Conservation (phyloP, 192 early-diverging fungal species). For the Umbelopsis ramanniana region DNA sequence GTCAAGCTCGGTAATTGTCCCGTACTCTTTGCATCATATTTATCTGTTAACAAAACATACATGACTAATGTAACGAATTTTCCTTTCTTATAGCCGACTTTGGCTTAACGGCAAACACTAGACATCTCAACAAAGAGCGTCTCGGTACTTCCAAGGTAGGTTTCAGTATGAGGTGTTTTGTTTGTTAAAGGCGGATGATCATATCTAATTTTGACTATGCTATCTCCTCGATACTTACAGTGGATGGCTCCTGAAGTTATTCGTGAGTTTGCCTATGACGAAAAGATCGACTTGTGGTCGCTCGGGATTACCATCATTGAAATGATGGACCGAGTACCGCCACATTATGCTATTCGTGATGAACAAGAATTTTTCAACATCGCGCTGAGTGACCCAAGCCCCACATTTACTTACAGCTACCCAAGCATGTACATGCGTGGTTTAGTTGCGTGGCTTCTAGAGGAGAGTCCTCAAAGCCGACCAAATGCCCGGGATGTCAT, state of each 20-base stretch:
- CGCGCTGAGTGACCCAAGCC: slow-evolving; percentile 33
- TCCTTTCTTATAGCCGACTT: slow-evolving; percentile 35
- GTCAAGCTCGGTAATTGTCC: slow-evolving; percentile 44
- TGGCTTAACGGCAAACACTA: slow-evolving; percentile 35
- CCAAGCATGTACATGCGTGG: slow-evolving; percentile 37
- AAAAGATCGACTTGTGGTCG: slow-evolving; percentile 45
- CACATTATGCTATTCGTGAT: slow-evolving; percentile 36
- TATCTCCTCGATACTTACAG: slow-evolving; percentile 2
- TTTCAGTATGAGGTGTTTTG: neutral
- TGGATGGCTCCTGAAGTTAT: slow-evolving; percentile 52
- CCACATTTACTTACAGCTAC: slow-evolving; percentile 41
- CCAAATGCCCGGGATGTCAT: slow-evolving; percentile 39
- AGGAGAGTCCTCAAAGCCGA: slow-evolving; percentile 28
- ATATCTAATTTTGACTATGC: slow-evolving; percentile 9
- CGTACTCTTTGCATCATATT: slow-evolving; percentile 4
- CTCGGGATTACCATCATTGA: slow-evolving; percentile 48
- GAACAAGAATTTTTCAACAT: slow-evolving; percentile 32
- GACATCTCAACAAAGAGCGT: slow-evolving; percentile 36
- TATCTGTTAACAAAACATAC: neutral
- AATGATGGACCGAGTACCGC: slow-evolving; percentile 52
- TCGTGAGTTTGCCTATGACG: slow-evolving; percentile 36
- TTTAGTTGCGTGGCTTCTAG: slow-evolving; percentile 42
- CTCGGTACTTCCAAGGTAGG: slow-evolving; percentile 45
- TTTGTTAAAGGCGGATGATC: neutral
- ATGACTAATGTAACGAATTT: neutral